These are phyloP conservation scores for Solanum hybrid DNA, from an alignment of 305 asterid genomes.

Conservation along the genomic window DNA sequence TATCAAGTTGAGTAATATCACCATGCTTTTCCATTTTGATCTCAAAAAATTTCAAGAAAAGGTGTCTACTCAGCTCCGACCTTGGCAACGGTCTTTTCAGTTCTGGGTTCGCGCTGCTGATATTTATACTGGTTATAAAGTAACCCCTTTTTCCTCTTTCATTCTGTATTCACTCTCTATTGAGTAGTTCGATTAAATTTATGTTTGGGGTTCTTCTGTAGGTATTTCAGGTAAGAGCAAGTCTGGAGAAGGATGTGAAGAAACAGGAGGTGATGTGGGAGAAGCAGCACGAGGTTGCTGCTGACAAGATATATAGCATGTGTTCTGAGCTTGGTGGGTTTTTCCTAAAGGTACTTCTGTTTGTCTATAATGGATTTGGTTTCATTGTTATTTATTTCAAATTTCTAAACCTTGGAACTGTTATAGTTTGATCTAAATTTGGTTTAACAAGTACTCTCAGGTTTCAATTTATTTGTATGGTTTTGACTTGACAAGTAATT, in stretches of 20 bases:
- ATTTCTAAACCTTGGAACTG: not conserved
- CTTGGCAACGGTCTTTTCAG: conserved; percentile 86
- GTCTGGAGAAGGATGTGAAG: conserved; percentile 57
- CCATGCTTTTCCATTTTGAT: conserved; percentile 42
- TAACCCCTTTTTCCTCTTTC: conserved; percentile 7
- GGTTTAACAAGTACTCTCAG: not conserved
- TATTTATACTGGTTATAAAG: conserved; percentile 95
- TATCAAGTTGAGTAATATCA: not conserved
- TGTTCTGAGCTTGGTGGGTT: conserved; percentile 95
- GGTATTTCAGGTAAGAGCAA: conserved; percentile 80
- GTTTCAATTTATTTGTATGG: not conserved
- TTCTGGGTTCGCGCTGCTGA: conserved; percentile 91
- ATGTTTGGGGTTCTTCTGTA: conserved; percentile 6
- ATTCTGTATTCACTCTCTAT: not conserved
- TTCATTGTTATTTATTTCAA: not conserved
- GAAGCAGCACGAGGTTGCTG: conserved; percentile 81
- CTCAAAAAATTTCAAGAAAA: conserved; percentile 58
- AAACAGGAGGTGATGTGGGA: conserved; percentile 90
- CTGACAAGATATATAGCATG: conserved; percentile 82
- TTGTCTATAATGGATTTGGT: not conserved
- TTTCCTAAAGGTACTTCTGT: conserved; percentile 68
- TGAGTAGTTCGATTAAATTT: not conserved
- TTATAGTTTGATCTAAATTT: not conserved
- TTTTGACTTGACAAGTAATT: not conserved
- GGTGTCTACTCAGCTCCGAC: conserved; percentile 42